Evolutionary conservation across 202 grass and related monocot species (phyloP).

Genomic region (Alloteropsis angusta): DNA sequence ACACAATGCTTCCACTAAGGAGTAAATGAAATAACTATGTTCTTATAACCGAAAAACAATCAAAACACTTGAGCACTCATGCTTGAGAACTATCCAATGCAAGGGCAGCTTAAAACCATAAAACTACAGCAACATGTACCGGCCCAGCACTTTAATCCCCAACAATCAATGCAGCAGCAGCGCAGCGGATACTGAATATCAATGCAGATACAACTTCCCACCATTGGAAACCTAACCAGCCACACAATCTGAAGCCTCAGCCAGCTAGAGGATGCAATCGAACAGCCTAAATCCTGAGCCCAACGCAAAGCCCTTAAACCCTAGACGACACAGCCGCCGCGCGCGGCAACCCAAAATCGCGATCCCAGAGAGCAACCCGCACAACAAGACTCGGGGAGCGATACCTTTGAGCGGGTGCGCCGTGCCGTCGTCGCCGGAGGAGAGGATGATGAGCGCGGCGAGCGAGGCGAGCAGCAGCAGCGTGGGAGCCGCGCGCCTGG

Average conservation of each 20-base stretch:
- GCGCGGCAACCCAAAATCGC: not conserved
- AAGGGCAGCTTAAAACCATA: not conserved
- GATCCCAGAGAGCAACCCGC: not conserved
- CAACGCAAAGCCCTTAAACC: conserved; percentile 27
- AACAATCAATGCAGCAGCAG: not conserved
- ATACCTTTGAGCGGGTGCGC: conserved; percentile 25
- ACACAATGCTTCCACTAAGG: not conserved
- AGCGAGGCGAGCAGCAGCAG: conserved; percentile 45
- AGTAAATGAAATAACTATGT: not conserved
- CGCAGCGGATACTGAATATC: not conserved
- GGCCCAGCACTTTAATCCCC: not conserved
- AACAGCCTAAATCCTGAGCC: not conserved
- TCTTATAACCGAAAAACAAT: not conserved
- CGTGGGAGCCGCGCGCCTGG: conserved; percentile 21
- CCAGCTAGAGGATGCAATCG: not conserved
- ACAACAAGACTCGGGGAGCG: not conserved
- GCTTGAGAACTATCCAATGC: not conserved
- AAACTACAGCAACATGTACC: not conserved
- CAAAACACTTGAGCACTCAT: not conserved
- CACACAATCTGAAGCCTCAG: not conserved
- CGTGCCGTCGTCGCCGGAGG: conserved; percentile 29
- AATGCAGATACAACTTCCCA: not conserved
- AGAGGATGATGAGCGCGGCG: conserved; percentile 38
- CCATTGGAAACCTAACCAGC: not conserved
- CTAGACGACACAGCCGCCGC: conserved; percentile 13